Evolutionary conservation across 1,284 basidiomycete species (phyloP).

Genomic region (Tranzscheliella williamsii): DNA sequence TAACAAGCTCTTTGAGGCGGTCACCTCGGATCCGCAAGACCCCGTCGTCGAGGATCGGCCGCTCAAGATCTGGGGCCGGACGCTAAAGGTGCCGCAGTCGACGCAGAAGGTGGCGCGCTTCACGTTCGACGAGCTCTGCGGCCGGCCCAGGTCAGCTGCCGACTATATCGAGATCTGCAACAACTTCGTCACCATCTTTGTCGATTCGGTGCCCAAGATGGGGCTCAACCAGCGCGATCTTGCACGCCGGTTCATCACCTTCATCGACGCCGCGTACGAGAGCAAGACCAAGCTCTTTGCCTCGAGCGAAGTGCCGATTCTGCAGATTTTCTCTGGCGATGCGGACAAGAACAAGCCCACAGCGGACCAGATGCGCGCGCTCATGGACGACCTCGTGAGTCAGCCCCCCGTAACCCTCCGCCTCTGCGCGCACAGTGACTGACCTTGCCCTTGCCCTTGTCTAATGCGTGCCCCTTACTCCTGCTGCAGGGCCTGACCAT

Average conservation of each 20-base stretch:
- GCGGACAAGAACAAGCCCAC: slow-evolving; percentile 35
- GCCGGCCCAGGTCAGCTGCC: slow-evolving; percentile 83
- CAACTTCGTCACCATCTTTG: slow-evolving; percentile 83
- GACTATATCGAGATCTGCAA: slow-evolving; percentile 95
- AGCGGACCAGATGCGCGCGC: slow-evolving; percentile 50
- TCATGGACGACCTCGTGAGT: slow-evolving; percentile 57
- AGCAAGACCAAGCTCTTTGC: slow-evolving; percentile 55
- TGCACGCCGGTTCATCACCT: slow-evolving; percentile 92
- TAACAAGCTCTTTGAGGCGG: slow-evolving; percentile 77
- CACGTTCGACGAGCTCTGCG: slow-evolving; percentile 84
- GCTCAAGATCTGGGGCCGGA: slow-evolving; percentile 85
- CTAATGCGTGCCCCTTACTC: too few relatives aligned
- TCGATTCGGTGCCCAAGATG: slow-evolving; percentile 84
- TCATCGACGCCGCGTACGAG: slow-evolving; percentile 78
- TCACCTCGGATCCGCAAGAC: slow-evolving; percentile 68
- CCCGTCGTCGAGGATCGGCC: slow-evolving; percentile 71
- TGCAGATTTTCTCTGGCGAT: slow-evolving; percentile 53
- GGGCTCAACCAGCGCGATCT: slow-evolving; percentile 80
- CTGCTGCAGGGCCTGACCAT: slow-evolving; percentile 40
- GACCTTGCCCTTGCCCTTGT: too few relatives aligned
- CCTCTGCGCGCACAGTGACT: neutral
- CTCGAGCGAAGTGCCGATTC: slow-evolving; percentile 50
- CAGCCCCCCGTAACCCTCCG: neutral
- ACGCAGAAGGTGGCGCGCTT: slow-evolving; percentile 76
- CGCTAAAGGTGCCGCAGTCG: slow-evolving; percentile 71